Evolutionary conservation across 2,329 filamentous ascomycete species (phyloP).

Genomic region (Cephalotrichum gorgonifer): DNA sequence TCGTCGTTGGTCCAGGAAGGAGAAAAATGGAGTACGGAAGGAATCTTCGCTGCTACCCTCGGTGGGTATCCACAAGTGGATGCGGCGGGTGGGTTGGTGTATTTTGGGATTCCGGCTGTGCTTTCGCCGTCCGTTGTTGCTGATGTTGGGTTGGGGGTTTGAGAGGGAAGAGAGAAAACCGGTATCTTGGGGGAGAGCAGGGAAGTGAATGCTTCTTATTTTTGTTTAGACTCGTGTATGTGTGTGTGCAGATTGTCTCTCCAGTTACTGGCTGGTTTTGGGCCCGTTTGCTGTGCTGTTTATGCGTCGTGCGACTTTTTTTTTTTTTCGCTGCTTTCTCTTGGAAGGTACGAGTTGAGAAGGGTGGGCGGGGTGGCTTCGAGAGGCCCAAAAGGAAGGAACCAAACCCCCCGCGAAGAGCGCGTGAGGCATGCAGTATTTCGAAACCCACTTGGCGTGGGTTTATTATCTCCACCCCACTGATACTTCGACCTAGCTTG

Average conservation of each 20-base stretch:
- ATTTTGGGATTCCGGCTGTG: not conserved
- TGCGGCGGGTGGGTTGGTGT: no score
- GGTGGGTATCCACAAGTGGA: not conserved
- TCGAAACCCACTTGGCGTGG: not conserved
- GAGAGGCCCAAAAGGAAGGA: not conserved
- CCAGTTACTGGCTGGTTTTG: conserved; percentile 1
- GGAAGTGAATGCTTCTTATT: not conserved
- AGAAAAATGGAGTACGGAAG: no score
- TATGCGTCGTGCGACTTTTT: conserved; percentile 1
- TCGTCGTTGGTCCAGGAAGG: no score
- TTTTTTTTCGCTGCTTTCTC: not conserved
- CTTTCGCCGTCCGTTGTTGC: not conserved
- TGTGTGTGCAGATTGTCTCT: not conserved
- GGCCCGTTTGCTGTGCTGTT: conserved; percentile 1
- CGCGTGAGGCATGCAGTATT: not conserved
- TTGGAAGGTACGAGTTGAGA: not conserved
- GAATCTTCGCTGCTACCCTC: no score
- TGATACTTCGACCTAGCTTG: no score
- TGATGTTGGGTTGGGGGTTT: not conserved
- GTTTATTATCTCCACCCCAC: not conserved
- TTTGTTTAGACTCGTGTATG: not conserved
- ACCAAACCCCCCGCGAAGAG: not conserved
- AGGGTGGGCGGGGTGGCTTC: no score
- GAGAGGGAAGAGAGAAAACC: not conserved
- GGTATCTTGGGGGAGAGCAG: not conserved